phyloP scores from a whole-genome alignment of 192 early-diverging fungal species.

The Dissophora globulifera region DNA sequence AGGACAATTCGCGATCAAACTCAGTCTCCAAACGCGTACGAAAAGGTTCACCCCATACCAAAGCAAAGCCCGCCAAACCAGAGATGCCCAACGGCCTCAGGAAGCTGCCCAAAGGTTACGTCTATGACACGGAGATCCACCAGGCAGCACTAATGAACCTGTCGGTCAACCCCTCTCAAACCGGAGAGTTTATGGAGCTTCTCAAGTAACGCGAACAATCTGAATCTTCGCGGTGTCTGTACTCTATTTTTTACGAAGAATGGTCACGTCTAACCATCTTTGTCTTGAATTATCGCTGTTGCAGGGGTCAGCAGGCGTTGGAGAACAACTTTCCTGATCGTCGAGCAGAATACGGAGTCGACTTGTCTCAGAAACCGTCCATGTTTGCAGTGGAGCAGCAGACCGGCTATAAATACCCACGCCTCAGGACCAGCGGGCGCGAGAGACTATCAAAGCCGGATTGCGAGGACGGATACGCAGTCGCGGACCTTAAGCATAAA shows the following conservation, averaged over 20 bases:
- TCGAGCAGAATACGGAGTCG: constrained; percentile 48
- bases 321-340: constrained; percentile 39
- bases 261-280: no score
- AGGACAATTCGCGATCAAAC: no score
- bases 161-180: constrained; percentile 46
- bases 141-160: constrained; percentile 38
- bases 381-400: constrained; percentile 67
- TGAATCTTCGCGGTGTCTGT: background rate
- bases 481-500: constrained; percentile 54
- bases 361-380: constrained; percentile 48
- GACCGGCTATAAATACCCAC: constrained; percentile 66
- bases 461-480: constrained; percentile 66
- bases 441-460: constrained; percentile 60
- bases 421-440: constrained; percentile 57
- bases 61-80: constrained; percentile 3
- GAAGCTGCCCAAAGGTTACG: constrained; percentile 51
- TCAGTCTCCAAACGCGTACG: constrained; percentile 26
- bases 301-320: constrained; percentile 15
- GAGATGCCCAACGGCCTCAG: constrained; percentile 47
- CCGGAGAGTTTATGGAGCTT: constrained; percentile 45
- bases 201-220: constrained; percentile 22
- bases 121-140: constrained; percentile 47
- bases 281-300: background rate
- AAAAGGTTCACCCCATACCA: constrained; percentile 25
- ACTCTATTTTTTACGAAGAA: no score